phyloP scores from a whole-genome alignment of 1,284 basidiomycete species.

The Retiboletus fuscus region DNA sequence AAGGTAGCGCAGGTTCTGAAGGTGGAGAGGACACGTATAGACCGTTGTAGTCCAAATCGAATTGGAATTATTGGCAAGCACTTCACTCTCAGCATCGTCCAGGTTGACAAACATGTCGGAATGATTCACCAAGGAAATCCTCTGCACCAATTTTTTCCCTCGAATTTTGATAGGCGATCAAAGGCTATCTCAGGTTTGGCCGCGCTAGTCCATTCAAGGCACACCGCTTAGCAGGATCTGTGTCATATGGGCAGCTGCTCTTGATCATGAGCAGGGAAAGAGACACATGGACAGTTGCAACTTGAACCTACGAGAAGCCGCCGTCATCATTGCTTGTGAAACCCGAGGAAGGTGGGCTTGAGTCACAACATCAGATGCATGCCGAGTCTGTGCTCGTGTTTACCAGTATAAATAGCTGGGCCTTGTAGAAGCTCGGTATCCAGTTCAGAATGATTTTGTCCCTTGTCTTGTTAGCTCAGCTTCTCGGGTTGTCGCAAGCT shows the following conservation, averaged over 20 bases:
- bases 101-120: conserved; percentile 12
- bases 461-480: conserved; percentile 31
- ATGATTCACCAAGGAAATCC: not conserved
- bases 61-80: conserved; percentile 37
- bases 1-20: conserved; percentile 32
- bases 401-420: conserved; percentile 33
- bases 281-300: conserved; percentile 8
- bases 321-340: not conserved
- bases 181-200: not conserved
- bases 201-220: not conserved
- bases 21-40: conserved; percentile 42
- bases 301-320: not conserved
- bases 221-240: not conserved
- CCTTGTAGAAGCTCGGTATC: not conserved
- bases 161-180: not conserved
- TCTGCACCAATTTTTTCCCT: not conserved
- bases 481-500: conserved; percentile 33
- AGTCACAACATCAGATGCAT: not conserved
- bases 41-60: conserved; percentile 40
- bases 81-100: conserved; percentile 7
- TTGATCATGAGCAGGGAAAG: conserved; percentile 7
- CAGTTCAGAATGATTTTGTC: conserved; percentile 28
- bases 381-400: not conserved
- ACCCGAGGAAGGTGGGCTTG: not conserved
- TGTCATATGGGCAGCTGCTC: not conserved